phyloP scores from a whole-genome alignment of 805 yeast genomes.

The Priceomyces medius region DNA sequence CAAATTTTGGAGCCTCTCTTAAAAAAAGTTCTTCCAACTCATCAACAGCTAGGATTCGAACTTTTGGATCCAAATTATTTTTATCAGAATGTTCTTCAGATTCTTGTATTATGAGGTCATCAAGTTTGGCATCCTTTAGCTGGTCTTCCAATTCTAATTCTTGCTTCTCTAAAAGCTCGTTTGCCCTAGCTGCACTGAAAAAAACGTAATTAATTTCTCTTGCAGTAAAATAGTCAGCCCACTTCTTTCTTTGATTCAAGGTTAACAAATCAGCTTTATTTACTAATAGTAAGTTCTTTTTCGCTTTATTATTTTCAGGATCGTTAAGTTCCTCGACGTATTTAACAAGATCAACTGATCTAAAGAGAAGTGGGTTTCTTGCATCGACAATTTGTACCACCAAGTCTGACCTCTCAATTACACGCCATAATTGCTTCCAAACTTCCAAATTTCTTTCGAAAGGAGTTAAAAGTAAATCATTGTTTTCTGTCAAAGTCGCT shows the following conservation, averaged over 20 bases:
- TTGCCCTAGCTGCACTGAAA: slow-evolving; percentile 88
- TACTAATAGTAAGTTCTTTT: slow-evolving; percentile 78
- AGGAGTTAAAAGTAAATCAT: slow-evolving; percentile 87
- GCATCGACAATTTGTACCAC: slow-evolving; percentile 98
- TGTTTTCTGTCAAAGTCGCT: slow-evolving; percentile 79
- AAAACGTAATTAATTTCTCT: slow-evolving; percentile 80
- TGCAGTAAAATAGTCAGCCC: slow-evolving; percentile 82
- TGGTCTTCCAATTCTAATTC: slow-evolving; percentile 39
- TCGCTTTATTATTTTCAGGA: slow-evolving; percentile 47
- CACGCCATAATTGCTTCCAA: slow-evolving; percentile 99
- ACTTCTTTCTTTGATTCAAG: slow-evolving; percentile 67
- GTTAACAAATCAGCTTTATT: slow-evolving; percentile 92
- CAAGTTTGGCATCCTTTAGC: slow-evolving; percentile 10
- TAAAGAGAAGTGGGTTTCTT: slow-evolving; percentile 84
- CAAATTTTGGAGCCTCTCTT: slow-evolving; percentile 69
- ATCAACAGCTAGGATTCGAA: slow-evolving; percentile 73
- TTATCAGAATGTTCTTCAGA: slow-evolving; percentile 21
- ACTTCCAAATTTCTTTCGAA: slow-evolving; percentile 96
- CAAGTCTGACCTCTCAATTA: slow-evolving; percentile 89
- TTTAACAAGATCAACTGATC: slow-evolving; percentile 82
- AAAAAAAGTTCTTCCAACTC: slow-evolving; percentile 82
- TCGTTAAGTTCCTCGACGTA: slow-evolving; percentile 74
- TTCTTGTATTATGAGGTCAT: slow-evolving; percentile 13
- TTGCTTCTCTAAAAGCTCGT: slow-evolving; percentile 68
- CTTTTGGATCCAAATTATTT: slow-evolving; percentile 27